Evolutionary conservation across 2,329 filamentous ascomycete genomes (phyloP), one percentile per base, ranked within the genome.

Genomic region (Aspergillus proliferans): DNA sequence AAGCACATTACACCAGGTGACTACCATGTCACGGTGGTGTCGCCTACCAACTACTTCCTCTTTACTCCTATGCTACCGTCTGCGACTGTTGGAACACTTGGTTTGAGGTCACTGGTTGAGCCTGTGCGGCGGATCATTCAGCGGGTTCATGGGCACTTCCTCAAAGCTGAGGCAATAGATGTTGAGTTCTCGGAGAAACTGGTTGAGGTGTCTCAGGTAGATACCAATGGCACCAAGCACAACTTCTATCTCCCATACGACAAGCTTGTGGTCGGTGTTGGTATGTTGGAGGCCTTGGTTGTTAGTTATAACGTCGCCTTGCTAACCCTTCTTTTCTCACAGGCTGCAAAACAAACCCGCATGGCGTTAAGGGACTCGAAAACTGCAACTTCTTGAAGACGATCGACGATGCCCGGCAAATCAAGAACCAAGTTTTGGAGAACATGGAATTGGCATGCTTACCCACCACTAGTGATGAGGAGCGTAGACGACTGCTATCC

Each of bases 41-140:
- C 90, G 10, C 92, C 93, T 0, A 87, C 87, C 33, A 97, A 97
- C 63, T 95, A 97, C 73, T 98, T 98, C 72, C 74, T 98, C 28
- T 98, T 98, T 70, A 98, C 93, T 2, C 93, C 93, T 0, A 97
- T 98, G 91, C 77, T 98, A 40, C 93, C 93, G 1, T 95, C 90
- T 30, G 94, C 93, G 6, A 98, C 94, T 0, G 93, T 98, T 5
- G 94, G 94, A 10, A 98, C 93, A 0, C 76, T 98, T 28, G 92
- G 95, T 64, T 75, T 97, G 61, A 80, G 92, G 56, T 95, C 90
- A 45, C 76, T 98, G 50, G 89, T 96, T 38, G 93, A 98, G 69
- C 93, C 93, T 0, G 88, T 98, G 52, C 83, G 93, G 53, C 82
- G 88, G 43, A 93, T 98, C 58, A 76, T 97, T 18, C 74, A 80